Percentiles rank a stretch among this genome's conserved stretches.
Evolutionary conservation across 306 rosid genomes (phyloP).

Genomic region (Dryas drummondii): DNA sequence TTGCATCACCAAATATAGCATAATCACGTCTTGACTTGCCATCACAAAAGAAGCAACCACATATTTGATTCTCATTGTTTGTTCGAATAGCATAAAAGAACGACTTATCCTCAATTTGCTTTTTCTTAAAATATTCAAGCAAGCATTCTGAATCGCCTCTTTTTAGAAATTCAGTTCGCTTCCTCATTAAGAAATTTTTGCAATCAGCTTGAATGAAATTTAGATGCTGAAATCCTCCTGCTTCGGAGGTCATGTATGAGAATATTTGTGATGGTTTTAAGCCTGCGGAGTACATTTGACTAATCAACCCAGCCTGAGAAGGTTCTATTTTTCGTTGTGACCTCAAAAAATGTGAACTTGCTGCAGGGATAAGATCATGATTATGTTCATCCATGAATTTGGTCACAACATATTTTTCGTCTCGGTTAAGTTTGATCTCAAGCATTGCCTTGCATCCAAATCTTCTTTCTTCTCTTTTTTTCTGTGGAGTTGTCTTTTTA

Average conservation of each 20-base stretch:
- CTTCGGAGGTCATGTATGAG: neutral
- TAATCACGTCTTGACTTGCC: neutral
- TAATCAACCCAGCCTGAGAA: neutral
- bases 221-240: no score
- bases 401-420: neutral
- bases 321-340: neutral
- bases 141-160: neutral
- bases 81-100: neutral
- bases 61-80: neutral
- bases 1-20: neutral
- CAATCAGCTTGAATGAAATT: neutral
- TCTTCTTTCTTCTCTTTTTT: constrained; percentile 5
- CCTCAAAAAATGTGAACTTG: neutral
- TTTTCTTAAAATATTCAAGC: neutral
- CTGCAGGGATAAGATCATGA: neutral
- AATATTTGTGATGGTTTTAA: neutral
- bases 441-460: constrained; percentile 7
- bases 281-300: neutral
- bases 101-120: neutral
- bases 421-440: neutral
- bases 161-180: neutral
- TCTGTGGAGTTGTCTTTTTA: neutral
- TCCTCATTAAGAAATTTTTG: neutral
- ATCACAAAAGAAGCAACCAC: neutral
- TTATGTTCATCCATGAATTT: neutral